Conservation (phyloP, 129 eudicot genomes). For the Logfia minima region DNA sequence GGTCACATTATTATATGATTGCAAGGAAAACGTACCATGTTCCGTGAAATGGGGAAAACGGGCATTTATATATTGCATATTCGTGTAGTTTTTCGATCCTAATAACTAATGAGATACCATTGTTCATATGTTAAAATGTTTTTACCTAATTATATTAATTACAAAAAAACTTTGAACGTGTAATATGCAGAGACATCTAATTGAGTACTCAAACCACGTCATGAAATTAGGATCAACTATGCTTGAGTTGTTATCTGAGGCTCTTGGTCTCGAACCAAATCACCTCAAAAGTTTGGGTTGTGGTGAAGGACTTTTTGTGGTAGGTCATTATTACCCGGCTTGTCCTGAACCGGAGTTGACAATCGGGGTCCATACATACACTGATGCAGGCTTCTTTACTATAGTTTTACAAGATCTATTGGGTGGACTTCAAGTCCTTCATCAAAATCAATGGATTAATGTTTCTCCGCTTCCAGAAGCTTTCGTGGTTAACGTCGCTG, state of each 20-base stretch:
- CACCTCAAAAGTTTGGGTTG: conserved; percentile 42
- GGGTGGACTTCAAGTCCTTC: conserved; percentile 57
- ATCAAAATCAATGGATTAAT: conserved; percentile 41
- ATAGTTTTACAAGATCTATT: background rate
- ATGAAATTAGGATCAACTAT: conserved; percentile 9
- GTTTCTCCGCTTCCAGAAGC: conserved; percentile 41
- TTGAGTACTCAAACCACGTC: conserved; percentile 23
- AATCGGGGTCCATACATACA: conserved; percentile 5
- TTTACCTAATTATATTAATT: too few species aligned
- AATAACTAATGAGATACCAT: too few species aligned
- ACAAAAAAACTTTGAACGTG: too few species aligned
- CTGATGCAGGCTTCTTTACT: too few species aligned
- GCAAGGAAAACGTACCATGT: too few species aligned
- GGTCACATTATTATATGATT: too few species aligned
- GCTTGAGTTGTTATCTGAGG: too few species aligned
- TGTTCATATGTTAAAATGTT: too few species aligned
- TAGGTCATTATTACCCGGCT: conserved; percentile 44
- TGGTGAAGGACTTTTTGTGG: conserved; percentile 26
- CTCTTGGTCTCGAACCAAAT: conserved; percentile 23
- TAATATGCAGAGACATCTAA: conserved; percentile 26
- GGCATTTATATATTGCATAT: too few species aligned
- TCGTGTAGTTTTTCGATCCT: too few species aligned
- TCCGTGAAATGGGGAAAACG: too few species aligned
- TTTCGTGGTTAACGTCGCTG: conserved; percentile 38
- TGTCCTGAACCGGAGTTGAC: conserved; percentile 47